Base-by-base conservation (phyloP, 2,329 filamentous ascomycete genomes). In the Cercospora berteroae region DNA sequence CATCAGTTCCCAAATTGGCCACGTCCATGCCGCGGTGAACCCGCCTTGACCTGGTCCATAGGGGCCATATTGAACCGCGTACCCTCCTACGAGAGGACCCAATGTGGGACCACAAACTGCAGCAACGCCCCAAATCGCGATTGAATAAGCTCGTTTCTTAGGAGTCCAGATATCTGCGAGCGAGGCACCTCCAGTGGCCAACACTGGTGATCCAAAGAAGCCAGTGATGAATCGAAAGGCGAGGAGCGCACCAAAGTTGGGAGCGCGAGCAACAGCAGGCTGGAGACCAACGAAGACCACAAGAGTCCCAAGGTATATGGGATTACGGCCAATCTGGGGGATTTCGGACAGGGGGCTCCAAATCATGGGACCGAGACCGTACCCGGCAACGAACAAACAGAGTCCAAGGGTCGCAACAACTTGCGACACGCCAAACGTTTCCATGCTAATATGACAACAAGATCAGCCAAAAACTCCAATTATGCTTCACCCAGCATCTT, bases 151-250 rank as follows among this genome's bases (percentile, higher is more conserved):
- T 18, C 78, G 75, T 44, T 79, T 77, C 13, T 71, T 69, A 0
- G 80, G 79, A 1, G 66, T 64, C 73, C 79, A 83, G 31, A 83
- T 81, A 63, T 84, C 82, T 0, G 74, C 76, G 10, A 83, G 75
- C 0, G 80, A 80, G 5, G 82, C 82, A 50, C 78, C 82, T 2
- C 81, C 81, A 0, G 81, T 83, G 0, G 82, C 82, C 0, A 83
- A 77, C 0, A 78, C 77, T 0, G 82, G 82, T 0, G 77, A 79
- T 1, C 83, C 83, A 69, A 85, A 80, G 71, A 86, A 84, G 0
- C 84, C 84, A 0, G 82, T 82, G 0, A 87, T 68, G 71, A 86
- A 86, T 6, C 85, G 81, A 48, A 87, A 81, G 2, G 80, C 82
- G 0, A 87, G 75, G 0, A 88, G 76, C 77, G 84, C 84, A 5